Evolutionary conservation across 2,329 filamentous ascomycete species (phyloP), one percentile per base, ranked within the genome.

Genomic region (Alternaria sp.): DNA sequence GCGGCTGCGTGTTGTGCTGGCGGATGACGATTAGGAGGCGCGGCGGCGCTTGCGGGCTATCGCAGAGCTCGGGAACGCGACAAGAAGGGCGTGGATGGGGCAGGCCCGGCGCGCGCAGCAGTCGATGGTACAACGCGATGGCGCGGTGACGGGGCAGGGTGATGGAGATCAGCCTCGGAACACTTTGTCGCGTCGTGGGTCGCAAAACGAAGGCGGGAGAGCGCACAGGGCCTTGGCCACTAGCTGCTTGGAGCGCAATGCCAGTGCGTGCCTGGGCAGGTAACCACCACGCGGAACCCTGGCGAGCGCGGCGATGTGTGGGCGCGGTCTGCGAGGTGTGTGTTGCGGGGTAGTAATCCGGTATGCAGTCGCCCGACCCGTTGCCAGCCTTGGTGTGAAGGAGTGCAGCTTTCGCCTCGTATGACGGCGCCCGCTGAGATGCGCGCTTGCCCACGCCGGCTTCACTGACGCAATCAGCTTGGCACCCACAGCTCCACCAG

Each of bases 161-260:
- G 70, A 68, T 69, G 65, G 66, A 64, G 68, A 68, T 70, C 69
- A 55, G 62, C 67, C 59, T 64, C 67, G 62, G 63, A 40, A 49
- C 56, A 54, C 53, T 66, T 62, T 54, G 67, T 65, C 66, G 69
- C 66, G 70, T 72, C 65, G 65, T 67, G 67, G 59, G 61, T 62
- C 61, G 59, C 62, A 62, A 62, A 54, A 50, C 61, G 49, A 51
- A 60, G 55, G 56, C 62, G 62, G 59, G 62, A 62, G 62, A 62
- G 59, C 36, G 36, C 50, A 60, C 61, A 63, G 60, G 59, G 58
- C 62, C 62, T 57, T 62, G 54, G 57, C 57, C 57, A 57, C 62
- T 62, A 62, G 45, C 53, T 25, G 64, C 36, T 52, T 30, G 58
- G 52, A 45, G 36, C 25, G 49, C 58, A 50, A 21, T 55, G 46